Base-by-base conservation (phyloP, 2,329 filamentous ascomycete genomes). In the Endocalyx cinctus region DNA sequence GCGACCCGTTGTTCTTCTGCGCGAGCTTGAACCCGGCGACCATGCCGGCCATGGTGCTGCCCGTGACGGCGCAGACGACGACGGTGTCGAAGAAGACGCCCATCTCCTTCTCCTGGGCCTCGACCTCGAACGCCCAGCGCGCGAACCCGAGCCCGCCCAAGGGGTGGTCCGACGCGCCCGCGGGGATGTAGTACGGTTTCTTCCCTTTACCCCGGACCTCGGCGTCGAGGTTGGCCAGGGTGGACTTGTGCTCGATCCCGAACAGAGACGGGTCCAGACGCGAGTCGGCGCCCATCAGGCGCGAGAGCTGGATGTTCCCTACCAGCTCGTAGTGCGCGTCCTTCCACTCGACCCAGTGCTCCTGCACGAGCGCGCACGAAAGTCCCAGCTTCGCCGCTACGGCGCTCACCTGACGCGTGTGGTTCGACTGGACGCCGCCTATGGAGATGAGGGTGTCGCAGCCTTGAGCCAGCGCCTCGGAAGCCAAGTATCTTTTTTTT, bases 181-280 rank as follows among this genome's bases (percentile, higher is more conserved):
- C 80, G 4, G 82, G 82, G 43, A 86, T 84, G 50, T 81, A 82
- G 51, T 85, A 87, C 0, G 82, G 78, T 53, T 74, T 79, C 23
- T 70, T 69, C 0, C 78, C 81, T 2, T 52, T 52, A 1, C 47
- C 54, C 37, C 64, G 58, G 12, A 79, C 69, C 48, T 80, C 73
- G 11, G 69, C 59, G 26, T 70, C 66, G 4, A 82, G 62, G 1
- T 64, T 56, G 31, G 68, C 65, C 4, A 81, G 67, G 0, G 77
- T 79, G 1, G 61, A 57, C 59, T 83, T 84, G 60, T 85, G 80
- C 57, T 77, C 77, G 45, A 85, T 85, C 17, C 80, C 79, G 48
- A 85, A 85, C 0, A 58, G 59, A 0, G 73, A 73, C 0, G 70
- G 63, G 48, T 82, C 74, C 1, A 84, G 67, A 1, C 71, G 62